Conservation (phyloP, 2,329 filamentous ascomycete species). For the Paecilomyces formosus region DNA sequence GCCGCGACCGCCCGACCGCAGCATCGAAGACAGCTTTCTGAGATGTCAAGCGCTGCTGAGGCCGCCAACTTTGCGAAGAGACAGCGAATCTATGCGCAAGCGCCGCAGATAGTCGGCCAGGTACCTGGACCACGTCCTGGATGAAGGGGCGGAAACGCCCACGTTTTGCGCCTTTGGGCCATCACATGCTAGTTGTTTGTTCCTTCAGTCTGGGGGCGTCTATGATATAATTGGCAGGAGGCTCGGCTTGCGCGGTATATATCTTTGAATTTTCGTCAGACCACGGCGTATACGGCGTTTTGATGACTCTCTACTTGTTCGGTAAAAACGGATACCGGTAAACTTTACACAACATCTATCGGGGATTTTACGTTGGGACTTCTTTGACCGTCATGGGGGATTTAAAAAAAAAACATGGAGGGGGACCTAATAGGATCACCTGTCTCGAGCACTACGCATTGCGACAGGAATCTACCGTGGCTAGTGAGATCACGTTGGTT, state of each 20-base stretch:
- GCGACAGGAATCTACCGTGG: not conserved
- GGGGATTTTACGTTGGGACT: conserved; percentile 9
- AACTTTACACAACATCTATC: not conserved
- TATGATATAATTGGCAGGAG: conserved; percentile 1
- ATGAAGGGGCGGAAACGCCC: conserved; percentile 9
- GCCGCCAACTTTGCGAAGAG: conserved; percentile 49
- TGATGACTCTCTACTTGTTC: not conserved
- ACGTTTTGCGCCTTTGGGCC: not conserved
- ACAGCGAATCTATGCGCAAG: conserved; percentile 49
- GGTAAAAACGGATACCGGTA: not conserved
- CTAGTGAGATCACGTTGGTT: not conserved
- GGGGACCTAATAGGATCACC: not conserved
- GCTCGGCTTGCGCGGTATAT: conserved; percentile 1
- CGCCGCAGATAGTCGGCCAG: conserved; percentile 39
- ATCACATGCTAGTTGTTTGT: conserved; percentile 11
- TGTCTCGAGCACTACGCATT: not conserved
- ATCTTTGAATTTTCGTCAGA: not conserved
- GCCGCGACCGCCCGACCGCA: conserved; percentile 25
- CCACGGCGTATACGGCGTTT: not conserved
- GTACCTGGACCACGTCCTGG: conserved; percentile 41
- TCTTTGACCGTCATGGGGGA: not conserved
- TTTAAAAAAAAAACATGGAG: not conserved
- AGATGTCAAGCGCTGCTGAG: conserved; percentile 50
- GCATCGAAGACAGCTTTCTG: conserved; percentile 54
- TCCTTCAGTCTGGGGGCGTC: conserved; percentile 1